A percentile compares a stretch with the other conserved stretches of the same genome.
phyloP scores from a whole-genome alignment of 805 yeast species.

The Candida parachauliodes region DNA sequence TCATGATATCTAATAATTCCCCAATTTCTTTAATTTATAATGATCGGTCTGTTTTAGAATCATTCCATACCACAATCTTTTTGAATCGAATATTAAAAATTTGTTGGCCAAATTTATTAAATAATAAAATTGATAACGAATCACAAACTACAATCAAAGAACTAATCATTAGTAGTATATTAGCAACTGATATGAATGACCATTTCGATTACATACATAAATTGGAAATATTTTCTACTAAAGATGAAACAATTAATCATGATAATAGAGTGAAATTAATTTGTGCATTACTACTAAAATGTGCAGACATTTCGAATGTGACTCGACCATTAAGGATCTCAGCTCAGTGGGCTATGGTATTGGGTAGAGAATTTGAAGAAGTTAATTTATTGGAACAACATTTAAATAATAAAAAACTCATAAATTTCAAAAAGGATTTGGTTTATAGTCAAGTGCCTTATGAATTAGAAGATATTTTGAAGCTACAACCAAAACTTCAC shows the following conservation, averaged over 20 bases:
- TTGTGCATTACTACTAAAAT: conserved; percentile 72
- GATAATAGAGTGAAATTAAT: conserved; percentile 39
- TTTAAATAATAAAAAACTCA: conserved; percentile 10
- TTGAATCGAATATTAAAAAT: conserved; percentile 32
- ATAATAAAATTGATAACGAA: conserved; percentile 16
- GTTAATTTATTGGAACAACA: conserved; percentile 50
- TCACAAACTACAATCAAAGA: conserved; percentile 19
- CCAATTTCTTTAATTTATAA: conserved; percentile 63
- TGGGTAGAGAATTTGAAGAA: conserved; percentile 74
- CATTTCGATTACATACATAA: conserved; percentile 69
- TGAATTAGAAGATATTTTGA: conserved; percentile 41
- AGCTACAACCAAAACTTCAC: conserved; percentile 48
- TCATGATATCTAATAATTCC: conserved; percentile 54
- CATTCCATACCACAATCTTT: conserved; percentile 73
- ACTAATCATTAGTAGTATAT: conserved; percentile 33
- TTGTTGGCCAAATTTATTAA: conserved; percentile 34
- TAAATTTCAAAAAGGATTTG: conserved; percentile 11
- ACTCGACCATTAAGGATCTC: conserved; percentile 74
- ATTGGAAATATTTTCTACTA: conserved; percentile 31
- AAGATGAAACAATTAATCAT: conserved; percentile 12
- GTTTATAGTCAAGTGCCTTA: conserved; percentile 36
- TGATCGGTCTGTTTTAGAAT: conserved; percentile 72
- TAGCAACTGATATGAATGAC: conserved; percentile 85
- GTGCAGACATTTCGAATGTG: conserved; percentile 95
- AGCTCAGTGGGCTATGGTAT: conserved; percentile 81